Evolutionary conservation across 2,329 filamentous ascomycete genomes (phyloP).

Genomic region (Pseudocercospora crystallina): DNA sequence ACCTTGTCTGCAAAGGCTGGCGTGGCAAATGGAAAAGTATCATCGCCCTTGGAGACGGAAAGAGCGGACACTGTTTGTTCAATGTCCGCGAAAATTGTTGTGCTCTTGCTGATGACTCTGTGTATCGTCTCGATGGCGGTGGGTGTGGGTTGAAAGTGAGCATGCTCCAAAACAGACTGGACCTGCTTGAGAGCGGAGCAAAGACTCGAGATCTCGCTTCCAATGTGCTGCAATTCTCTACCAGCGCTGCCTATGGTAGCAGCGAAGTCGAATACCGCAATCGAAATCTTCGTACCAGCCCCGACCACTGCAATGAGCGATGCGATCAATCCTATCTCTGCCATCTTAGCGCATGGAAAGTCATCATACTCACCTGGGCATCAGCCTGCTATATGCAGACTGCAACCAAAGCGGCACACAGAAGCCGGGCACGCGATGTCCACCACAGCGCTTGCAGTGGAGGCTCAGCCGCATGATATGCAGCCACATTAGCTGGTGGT

Average conservation of each 20-base stretch:
- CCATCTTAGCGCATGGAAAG: not conserved
- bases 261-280: conserved; percentile 10
- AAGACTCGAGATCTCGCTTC: conserved; percentile 8
- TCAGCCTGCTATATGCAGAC: no score
- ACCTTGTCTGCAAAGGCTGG: conserved; percentile 4
- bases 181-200: conserved; percentile 7
- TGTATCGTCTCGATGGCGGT: conserved; percentile 1
- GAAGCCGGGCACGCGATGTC: no score
- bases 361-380: no score
- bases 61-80: not conserved
- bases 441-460: no score
- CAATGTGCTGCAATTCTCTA: conserved; percentile 11
- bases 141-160: conserved; percentile 5
- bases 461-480: no score
- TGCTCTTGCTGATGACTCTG: conserved; percentile 2
- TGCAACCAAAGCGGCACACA: no score
- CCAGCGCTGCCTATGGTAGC: conserved; percentile 8
- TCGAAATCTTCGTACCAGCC: conserved; percentile 7
- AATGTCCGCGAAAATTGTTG: not conserved
- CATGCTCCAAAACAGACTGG: conserved; percentile 9
- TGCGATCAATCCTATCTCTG: conserved; percentile 4
- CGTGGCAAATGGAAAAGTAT: not conserved
- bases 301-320: conserved; percentile 10
- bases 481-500: no score
- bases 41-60: not conserved